Conservation (phyloP, 1,139 yeast genomes). For the Magnusiomyces magnusii region DNA sequence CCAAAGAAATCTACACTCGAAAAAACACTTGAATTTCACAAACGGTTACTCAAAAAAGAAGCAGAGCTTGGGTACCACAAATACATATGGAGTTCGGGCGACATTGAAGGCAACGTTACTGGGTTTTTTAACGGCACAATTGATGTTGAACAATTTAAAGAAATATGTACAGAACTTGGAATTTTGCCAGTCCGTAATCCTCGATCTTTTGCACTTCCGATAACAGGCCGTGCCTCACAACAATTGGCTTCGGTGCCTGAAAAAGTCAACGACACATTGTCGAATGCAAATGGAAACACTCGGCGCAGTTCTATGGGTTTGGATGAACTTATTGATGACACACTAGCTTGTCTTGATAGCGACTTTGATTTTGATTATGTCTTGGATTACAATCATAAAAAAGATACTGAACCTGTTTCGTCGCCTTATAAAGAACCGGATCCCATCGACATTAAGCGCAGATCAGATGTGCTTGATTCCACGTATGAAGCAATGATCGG, state of each 20-base stretch:
- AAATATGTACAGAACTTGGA: neutral
- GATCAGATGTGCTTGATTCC: neutral
- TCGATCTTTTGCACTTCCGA: neutral
- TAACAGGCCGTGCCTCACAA: neutral
- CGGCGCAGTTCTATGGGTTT: neutral
- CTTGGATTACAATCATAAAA: neutral
- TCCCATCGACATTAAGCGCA: neutral
- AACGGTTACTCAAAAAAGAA: slow-evolving; percentile 1
- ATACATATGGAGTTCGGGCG: neutral
- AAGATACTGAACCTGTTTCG: neutral
- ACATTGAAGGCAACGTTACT: neutral
- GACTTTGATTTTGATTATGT: neutral
- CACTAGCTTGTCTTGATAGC: neutral
- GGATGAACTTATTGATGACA: neutral
- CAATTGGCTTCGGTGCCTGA: neutral
- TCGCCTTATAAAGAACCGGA: neutral
- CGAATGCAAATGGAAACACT: neutral
- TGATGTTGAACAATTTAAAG: neutral
- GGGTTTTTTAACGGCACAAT: neutral
- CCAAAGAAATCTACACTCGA: slow-evolving; percentile 2
- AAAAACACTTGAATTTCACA: slow-evolving; percentile 2
- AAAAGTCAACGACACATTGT: neutral
- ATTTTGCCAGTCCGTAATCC: neutral
- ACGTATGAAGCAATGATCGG: neutral
- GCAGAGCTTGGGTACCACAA: slow-evolving; percentile 4